Base-by-base conservation (phyloP, 202 grass and related monocot species). In the Panicum hallii region DNA sequence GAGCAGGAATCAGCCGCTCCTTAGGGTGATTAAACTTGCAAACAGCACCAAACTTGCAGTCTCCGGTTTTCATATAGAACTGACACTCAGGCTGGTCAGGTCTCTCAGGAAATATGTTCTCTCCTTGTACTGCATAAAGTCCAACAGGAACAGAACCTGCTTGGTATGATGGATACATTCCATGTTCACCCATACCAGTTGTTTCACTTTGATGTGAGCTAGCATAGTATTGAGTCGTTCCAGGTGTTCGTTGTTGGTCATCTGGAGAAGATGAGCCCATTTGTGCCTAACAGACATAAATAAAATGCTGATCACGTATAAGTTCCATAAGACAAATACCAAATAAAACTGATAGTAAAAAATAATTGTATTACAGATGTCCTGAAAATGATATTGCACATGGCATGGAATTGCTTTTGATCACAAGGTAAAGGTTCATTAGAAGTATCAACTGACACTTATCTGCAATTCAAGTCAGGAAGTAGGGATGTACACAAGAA, bases 51-150 rank as follows among this genome's bases (percentile, higher is more conserved):
- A 89, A 92, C 64, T 92, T 92, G 34, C 90, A 92, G 44, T 92
- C 90, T 50, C 90, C 90, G 7, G 90, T 92, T 69, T 92, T 92
- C 84, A 92, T 92, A 67, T 92, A 92, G 63, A 89, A 92, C 84
- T 89, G 90, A 44, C 90, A 92, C 62, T 92, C 90, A 58, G 90
- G 90, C 70, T 92, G 90, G 75, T 89, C 90, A 28, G 90, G 90
- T 84, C 90, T 89, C 46, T 92, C 87, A 17, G 90, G 90, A 82
- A 94, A 94, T 83, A 94, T 76, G 40, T 77, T 90, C 78, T 94
- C 92, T 66, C 87, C 87, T n/a, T 88, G 90, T 80, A 94, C 81
- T 54, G 90, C 70, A 83, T 94, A 92, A 44, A 92, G 43, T 47
- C 90, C 90, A 80, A 86, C 81, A 53, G 91, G 68, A 82, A 97